These are phyloP conservation scores for Agrocybe praecox DNA, from an alignment of 768 basidiomycete species.

Conservation along the genomic window DNA sequence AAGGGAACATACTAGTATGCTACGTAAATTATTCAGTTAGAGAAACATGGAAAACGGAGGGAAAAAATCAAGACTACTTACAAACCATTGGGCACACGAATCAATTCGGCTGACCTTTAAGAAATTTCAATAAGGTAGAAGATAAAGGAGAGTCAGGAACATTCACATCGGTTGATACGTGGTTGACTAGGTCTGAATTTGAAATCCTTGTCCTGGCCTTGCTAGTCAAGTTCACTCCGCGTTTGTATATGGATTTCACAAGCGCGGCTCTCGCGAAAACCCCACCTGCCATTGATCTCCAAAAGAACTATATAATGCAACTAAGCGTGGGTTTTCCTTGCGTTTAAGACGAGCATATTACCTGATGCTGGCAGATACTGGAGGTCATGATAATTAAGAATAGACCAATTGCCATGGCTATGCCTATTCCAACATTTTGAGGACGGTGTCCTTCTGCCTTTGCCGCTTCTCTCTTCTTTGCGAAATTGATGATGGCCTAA, in stretches of 20 bases:
- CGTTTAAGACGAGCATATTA: slow-evolving; percentile 10
- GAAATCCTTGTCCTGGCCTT: slow-evolving; percentile 64
- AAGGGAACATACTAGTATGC: slow-evolving; percentile 14
- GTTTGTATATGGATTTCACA: slow-evolving; percentile 71
- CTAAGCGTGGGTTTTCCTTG: not conserved
- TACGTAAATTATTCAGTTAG: slow-evolving; percentile 1
- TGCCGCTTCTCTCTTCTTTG: slow-evolving; percentile 47
- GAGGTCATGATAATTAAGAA: slow-evolving; percentile 50
- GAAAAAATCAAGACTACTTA: slow-evolving; percentile 33
- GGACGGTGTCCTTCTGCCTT: slow-evolving; percentile 31
- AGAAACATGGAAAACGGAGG: not conserved
- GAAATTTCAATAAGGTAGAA: not conserved
- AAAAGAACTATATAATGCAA: slow-evolving; percentile 55
- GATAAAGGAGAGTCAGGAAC: not conserved
- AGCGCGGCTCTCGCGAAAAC: slow-evolving; percentile 66
- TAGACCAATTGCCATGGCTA: slow-evolving; percentile 61
- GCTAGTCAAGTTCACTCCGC: slow-evolving; percentile 64
- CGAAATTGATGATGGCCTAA: slow-evolving; percentile 63
- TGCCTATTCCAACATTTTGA: slow-evolving; percentile 52
- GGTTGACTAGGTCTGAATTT: slow-evolving; percentile 62
- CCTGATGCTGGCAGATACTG: slow-evolving; percentile 67
- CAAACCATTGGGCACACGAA: slow-evolving; percentile 72
- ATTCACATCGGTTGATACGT: slow-evolving; percentile 67
- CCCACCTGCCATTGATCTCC: slow-evolving; percentile 68
- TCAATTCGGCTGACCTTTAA: slow-evolving; percentile 56